A percentile compares a stretch with the other conserved stretches of the same genome.
These are phyloP conservation scores for Eimeria falciformis DNA, from an alignment of 169 alveolate genomes.

Conservation along the genomic window DNA sequence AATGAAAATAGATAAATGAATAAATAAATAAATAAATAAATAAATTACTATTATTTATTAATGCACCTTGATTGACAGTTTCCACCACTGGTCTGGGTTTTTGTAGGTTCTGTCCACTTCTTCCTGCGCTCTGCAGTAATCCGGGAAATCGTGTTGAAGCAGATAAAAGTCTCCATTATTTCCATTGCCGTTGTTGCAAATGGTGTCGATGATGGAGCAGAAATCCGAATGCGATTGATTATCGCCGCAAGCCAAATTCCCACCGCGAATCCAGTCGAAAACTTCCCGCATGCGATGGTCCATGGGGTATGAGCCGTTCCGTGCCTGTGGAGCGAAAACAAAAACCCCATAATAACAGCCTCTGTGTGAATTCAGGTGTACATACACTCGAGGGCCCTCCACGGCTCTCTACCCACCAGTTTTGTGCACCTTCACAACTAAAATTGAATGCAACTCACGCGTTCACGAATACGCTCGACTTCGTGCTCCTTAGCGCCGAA, in stretches of 20 bases:
- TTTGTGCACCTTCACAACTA: too few relatives aligned
- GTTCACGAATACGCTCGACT: constrained; percentile 87
- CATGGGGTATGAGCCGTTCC: constrained; percentile 88
- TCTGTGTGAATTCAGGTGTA: too few relatives aligned
- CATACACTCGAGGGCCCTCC: too few relatives aligned
- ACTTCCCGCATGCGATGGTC: constrained; percentile 90
- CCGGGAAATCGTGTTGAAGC: constrained; percentile 89
- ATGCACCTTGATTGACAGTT: constrained; percentile 84
- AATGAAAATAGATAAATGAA: too few relatives aligned
- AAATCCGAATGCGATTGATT: constrained; percentile 82
- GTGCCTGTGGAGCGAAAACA: constrained; percentile 75
- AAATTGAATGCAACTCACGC: constrained; percentile 54
- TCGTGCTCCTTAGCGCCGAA: constrained; percentile 94
- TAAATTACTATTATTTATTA: neutral
- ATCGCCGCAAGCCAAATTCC: constrained; percentile 87
- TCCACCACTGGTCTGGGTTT: constrained; percentile 88
- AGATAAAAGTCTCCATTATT: constrained; percentile 90
- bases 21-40: too few relatives aligned
- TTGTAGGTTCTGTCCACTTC: constrained; percentile 90
- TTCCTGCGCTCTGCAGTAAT: constrained; percentile 90
- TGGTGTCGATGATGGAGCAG: constrained; percentile 79
- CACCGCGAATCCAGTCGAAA: constrained; percentile 90
- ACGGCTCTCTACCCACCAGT: too few relatives aligned
- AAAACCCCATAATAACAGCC: too few relatives aligned
- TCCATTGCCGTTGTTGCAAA: constrained; percentile 85